Base-by-base conservation (phyloP, 2,329 filamentous ascomycete species). In the Diplodia scrobiculata region DNA sequence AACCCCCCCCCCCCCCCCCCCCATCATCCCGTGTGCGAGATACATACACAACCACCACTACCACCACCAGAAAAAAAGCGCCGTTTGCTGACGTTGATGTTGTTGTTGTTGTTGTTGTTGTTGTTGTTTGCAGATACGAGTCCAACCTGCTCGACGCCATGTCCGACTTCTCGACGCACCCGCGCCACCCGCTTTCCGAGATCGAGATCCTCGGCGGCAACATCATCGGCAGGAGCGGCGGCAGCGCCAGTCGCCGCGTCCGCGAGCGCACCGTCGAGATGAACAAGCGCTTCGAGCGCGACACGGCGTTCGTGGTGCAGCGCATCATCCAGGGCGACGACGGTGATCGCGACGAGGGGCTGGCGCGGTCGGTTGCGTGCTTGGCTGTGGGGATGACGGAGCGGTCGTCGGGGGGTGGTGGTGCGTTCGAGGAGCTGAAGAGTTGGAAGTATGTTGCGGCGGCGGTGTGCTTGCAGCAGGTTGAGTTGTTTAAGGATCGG, bases 391-490 rank as follows among this genome's bases (percentile, higher is more conserved):
- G 77, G 6, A 69, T 80, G n/a, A 68, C 77, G 48, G 75, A 80
- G 60, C 25, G 17, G 5, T 71, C 68, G 1, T 71, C 70, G 68
- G 74, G 77, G 47, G 69, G 69, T 1, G 70, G 71, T 32, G 29
- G 29, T 6, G 68, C 70, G 34, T 66, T 72, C 1, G 76, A 77
- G 0, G 69, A 76, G 62, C 66, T 85, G 65, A 72, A 77, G 69
- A 85, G 83, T 68, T 86, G 84, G 73, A 79, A 76, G 68, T 86
- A 84, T 72, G 74, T 86, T 14, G 80, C 83, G 66, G 82, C 82
- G 5, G 79, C 78, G 0, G 79, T 83, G 0, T 82, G 80, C 66
- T 73, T 86, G 77, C 77, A 77, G 65, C 82, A 86, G 74, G 72
- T 86, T 54, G 76, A 80, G 71, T 75, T 70, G 63, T 65, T 76